Evolutionary conservation across 768 basidiomycete species (phyloP).

Genomic region (Saitozyma sp.): DNA sequence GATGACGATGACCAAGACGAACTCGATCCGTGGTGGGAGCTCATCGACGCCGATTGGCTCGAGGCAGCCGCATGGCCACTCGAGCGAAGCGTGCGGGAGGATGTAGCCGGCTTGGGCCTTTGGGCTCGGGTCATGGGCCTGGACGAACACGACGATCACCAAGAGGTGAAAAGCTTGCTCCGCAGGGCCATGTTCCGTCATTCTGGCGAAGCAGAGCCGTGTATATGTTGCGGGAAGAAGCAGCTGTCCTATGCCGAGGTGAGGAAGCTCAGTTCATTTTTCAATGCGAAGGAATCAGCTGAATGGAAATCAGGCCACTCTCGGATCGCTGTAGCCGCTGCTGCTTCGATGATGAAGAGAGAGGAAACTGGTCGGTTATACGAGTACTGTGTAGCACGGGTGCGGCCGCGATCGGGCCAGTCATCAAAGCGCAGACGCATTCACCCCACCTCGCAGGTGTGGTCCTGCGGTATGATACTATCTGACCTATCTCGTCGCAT

Average conservation of each 20-base stretch:
- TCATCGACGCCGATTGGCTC: neutral
- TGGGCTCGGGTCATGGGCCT: neutral
- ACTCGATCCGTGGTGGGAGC: neutral
- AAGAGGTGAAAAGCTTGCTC: neutral
- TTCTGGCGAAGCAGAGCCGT: neutral
- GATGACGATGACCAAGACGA: too few species aligned
- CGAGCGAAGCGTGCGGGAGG: neutral
- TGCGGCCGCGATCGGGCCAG: too few species aligned
- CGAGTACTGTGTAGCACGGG: too few species aligned
- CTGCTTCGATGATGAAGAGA: too few species aligned
- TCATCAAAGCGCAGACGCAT: too few species aligned
- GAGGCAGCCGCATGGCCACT: neutral
- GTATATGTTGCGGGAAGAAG: neutral
- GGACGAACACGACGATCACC: neutral
- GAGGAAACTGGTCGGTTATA: too few species aligned
- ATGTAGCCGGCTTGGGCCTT: neutral
- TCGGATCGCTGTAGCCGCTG: too few species aligned
- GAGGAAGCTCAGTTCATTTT: neutral
- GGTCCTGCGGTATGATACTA: too few species aligned
- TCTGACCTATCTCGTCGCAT: too few species aligned
- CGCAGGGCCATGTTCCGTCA: neutral
- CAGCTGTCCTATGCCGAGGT: slow-evolving; percentile 2
- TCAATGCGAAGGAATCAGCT: too few species aligned
- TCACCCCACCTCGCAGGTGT: too few species aligned
- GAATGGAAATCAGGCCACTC: too few species aligned